phyloP scores from a whole-genome alignment of 2,329 filamentous ascomycete species.

The Hortaea werneckii region DNA sequence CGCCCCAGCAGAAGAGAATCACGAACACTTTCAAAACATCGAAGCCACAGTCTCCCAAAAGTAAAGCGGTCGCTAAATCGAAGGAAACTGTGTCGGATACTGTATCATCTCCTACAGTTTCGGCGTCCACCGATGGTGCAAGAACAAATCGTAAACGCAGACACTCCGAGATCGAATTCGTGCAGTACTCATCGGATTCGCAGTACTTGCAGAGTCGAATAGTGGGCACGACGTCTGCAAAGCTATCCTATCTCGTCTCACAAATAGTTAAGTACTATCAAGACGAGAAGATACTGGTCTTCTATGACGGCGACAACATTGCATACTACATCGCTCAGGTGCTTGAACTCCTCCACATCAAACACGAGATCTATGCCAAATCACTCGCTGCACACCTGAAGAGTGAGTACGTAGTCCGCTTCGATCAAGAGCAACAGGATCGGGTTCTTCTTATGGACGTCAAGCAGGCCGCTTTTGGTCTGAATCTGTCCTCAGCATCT shows the following conservation, averaged over 20 bases:
- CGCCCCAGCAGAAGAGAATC: constrained; percentile 6
- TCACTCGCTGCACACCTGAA: constrained; percentile 51
- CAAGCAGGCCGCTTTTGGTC: constrained; percentile 75
- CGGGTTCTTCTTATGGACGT: constrained; percentile 85
- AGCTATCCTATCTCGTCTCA: constrained; percentile 76
- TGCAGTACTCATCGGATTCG: constrained; percentile 27
- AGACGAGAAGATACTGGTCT: constrained; percentile 78
- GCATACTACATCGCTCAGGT: constrained; percentile 78
- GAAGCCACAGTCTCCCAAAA: neutral
- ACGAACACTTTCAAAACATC: constrained; percentile 1
- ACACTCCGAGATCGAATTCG: constrained; percentile 2
- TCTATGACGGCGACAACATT: constrained; percentile 81
- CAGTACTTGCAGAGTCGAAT: constrained; percentile 52
- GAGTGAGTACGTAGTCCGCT: constrained; percentile 66
- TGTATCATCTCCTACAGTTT: too few relatives aligned
- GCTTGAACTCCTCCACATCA: constrained; percentile 59
- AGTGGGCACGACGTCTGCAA: constrained; percentile 73
- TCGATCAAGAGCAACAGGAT: constrained; percentile 59
- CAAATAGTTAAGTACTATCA: constrained; percentile 57
- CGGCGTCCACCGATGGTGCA: neutral
- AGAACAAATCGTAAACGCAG: constrained; percentile 2
- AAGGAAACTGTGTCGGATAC: neutral
- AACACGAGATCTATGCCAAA: constrained; percentile 58
- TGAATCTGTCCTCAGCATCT: constrained; percentile 75
- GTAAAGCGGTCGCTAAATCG: neutral